Conservation (phyloP, 441 rosid species). For the Brassica balearica region DNA sequence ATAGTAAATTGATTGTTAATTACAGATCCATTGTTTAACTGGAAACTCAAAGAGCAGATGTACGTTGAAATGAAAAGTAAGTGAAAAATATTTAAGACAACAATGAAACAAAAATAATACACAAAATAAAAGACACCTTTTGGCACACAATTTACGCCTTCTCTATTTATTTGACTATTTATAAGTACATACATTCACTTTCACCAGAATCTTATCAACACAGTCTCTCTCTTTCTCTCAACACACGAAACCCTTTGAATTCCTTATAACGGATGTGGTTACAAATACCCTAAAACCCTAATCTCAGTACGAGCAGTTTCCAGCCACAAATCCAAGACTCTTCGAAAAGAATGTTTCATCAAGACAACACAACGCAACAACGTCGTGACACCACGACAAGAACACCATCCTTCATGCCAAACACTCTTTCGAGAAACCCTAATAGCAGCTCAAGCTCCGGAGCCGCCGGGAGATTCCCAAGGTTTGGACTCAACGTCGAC, state of each 20-base stretch:
- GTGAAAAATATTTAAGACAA: conserved; percentile 7
- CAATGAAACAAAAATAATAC: conserved; percentile 25
- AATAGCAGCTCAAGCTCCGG: conserved; percentile 29
- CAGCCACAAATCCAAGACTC: conserved; percentile 61
- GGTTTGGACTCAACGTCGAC: conserved; percentile 59
- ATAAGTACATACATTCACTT: conserved; percentile 35
- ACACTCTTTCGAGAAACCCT: conserved; percentile 23
- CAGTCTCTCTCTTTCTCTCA: not conserved
- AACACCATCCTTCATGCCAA: conserved; percentile 17
- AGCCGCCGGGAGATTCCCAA: conserved; percentile 31
- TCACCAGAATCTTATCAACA: conserved; percentile 43
- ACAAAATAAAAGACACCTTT: conserved; percentile 29
- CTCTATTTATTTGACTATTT: conserved; percentile 20
- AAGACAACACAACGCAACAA: conserved; percentile 34
- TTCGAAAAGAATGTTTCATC: conserved; percentile 60
- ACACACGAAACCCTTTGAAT: conserved; percentile 29
- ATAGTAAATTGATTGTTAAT: conserved; percentile 1
- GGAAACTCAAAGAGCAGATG: conserved; percentile 35
- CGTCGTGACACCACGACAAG: conserved; percentile 8
- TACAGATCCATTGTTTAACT: conserved; percentile 22
- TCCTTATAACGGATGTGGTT: conserved; percentile 16
- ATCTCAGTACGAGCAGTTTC: conserved; percentile 52
- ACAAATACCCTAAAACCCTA: conserved; percentile 35
- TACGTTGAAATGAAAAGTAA: conserved; percentile 18
- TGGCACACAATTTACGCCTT: conserved; percentile 31